Conservation (phyloP, 2,329 filamentous ascomycete genomes). For the Stachybotrys elegans region DNA sequence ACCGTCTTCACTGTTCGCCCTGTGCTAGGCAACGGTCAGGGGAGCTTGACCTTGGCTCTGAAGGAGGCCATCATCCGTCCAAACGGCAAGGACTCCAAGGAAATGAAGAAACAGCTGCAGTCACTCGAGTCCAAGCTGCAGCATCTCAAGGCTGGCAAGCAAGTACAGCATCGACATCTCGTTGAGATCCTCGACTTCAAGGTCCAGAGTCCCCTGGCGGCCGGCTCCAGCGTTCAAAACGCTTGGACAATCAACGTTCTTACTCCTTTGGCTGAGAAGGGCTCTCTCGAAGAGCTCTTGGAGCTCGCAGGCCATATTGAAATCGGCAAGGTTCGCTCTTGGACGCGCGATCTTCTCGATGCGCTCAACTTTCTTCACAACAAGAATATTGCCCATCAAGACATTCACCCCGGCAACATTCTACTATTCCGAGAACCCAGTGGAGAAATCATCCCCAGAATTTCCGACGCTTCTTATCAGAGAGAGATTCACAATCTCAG, state of each 20-base stretch:
- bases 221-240: conserved; percentile 26
- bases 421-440: conserved; percentile 66
- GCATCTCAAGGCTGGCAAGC: conserved; percentile 66
- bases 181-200: conserved; percentile 79
- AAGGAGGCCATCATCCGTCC: conserved; percentile 64
- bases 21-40: conserved; percentile 48
- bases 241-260: conserved; percentile 72
- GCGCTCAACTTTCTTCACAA: conserved; percentile 83
- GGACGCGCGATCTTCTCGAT: conserved; percentile 89
- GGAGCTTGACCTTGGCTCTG: conserved; percentile 62
- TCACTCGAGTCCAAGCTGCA: conserved; percentile 73
- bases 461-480: conserved; percentile 71
- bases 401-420: conserved; percentile 75
- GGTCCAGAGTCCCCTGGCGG: conserved; percentile 52
- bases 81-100: conserved; percentile 50
- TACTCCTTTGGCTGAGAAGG: conserved; percentile 73
- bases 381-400: conserved; percentile 76
- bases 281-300: conserved; percentile 75
- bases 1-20: conserved; percentile 70
- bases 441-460: conserved; percentile 66
- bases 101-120: conserved; percentile 72
- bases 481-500: conserved; percentile 59
- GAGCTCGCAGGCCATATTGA: conserved; percentile 72
- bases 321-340: conserved; percentile 72
- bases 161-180: conserved; percentile 69